Evolutionary conservation across 345 rosid genomes (phyloP).

Genomic region (Pistacia integerrima): DNA sequence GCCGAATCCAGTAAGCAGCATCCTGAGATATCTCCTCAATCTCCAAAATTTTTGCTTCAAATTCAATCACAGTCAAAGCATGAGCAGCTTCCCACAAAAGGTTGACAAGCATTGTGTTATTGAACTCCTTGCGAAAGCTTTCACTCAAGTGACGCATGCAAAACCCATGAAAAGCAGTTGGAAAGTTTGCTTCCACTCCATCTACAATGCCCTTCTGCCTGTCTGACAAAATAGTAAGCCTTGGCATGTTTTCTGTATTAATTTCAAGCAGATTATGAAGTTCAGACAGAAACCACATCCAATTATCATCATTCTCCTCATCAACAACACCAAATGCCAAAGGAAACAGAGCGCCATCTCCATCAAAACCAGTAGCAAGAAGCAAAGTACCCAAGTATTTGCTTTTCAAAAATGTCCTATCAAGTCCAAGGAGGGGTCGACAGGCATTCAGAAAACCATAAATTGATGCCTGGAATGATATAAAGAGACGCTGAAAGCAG

Average conservation of each 20-base stretch:
- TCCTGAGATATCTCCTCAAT: conserved; percentile 93
- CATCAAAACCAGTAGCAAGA: conserved; percentile 95
- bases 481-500: conserved; percentile 94
- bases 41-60: conserved; percentile 85
- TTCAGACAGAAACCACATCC: conserved; percentile 99
- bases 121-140: conserved; percentile 92
- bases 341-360: conserved; percentile 93
- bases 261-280: conserved; percentile 92
- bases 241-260: conserved; percentile 95
- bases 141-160: conserved; percentile 96
- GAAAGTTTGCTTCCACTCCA: conserved; percentile 90
- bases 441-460: conserved; percentile 96
- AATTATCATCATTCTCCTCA: conserved; percentile 94
- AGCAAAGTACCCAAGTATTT: conserved; percentile 93
- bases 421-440: conserved; percentile 91
- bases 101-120: conserved; percentile 86
- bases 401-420: conserved; percentile 82
- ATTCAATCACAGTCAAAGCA: conserved; percentile 85
- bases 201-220: conserved; percentile 88
- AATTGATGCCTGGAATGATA: conserved; percentile 97
- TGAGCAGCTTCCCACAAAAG: conserved; percentile 97
- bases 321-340: conserved; percentile 94
- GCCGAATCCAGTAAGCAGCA: conserved; percentile 90
- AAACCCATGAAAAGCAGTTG: conserved; percentile 96
- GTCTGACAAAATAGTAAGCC: conserved; percentile 92